Percentiles rank a stretch among this genome's conserved stretches.
Conservation (phyloP, 495 filamentous ascomycete genomes). For the Rusavskia elegans region DNA sequence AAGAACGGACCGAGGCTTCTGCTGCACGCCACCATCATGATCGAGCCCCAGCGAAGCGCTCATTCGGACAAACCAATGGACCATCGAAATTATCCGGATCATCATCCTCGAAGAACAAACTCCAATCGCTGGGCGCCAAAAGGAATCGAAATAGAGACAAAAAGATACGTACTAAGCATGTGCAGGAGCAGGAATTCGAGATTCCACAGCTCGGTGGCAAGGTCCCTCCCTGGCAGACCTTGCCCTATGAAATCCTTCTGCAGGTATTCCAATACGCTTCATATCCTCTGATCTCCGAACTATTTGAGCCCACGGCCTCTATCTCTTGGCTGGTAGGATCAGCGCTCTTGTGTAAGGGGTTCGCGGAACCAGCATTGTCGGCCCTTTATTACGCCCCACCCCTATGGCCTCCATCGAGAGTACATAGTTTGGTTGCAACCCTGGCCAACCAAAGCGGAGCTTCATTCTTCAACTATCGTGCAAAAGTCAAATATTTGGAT, state of each 20-base stretch:
- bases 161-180: background rate
- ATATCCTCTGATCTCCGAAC: slow-evolving; percentile 39
- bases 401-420: slow-evolving; percentile 32
- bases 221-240: slow-evolving; percentile 48
- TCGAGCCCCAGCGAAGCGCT: too few species aligned
- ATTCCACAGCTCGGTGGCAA: slow-evolving; percentile 18
- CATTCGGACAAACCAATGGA: too few species aligned
- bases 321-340: slow-evolving; percentile 42
- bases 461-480: slow-evolving; percentile 37
- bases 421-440: slow-evolving; percentile 30
- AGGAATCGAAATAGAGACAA: too few species aligned
- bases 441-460: slow-evolving; percentile 26
- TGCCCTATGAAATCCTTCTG: slow-evolving; percentile 59
- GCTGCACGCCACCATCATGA: too few species aligned
- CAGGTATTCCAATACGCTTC: slow-evolving; percentile 53
- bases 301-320: slow-evolving; percentile 15
- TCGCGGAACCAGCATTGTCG: slow-evolving; percentile 59
- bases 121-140: too few species aligned
- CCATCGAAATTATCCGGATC: too few species aligned
- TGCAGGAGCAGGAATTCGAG: background rate
- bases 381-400: slow-evolving; percentile 58
- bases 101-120: too few species aligned
- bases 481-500: slow-evolving; percentile 53
- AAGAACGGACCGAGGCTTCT: too few species aligned
- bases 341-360: slow-evolving; percentile 45